phyloP scores from a whole-genome alignment of 2,329 filamentous ascomycete species.

The Bipolaris gigantea region DNA sequence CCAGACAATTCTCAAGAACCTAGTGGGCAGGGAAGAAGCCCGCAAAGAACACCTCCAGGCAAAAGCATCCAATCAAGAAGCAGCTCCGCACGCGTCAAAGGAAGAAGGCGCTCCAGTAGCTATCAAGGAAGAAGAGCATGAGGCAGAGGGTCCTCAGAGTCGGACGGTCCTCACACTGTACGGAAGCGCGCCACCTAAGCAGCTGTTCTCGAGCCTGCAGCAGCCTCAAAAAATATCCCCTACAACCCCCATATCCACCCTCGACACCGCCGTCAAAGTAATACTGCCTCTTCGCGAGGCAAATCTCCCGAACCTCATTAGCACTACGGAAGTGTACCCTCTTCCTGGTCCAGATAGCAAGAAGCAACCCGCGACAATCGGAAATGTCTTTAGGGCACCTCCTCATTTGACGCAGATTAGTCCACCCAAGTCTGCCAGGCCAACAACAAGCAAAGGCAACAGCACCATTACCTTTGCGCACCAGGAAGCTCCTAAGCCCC shows the following conservation, averaged over 20 bases:
- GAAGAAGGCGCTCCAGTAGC: slow-evolving; percentile 17
- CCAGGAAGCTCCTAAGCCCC: slow-evolving; percentile 55
- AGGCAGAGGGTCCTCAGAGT: slow-evolving; percentile 42
- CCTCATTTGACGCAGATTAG: slow-evolving; percentile 66
- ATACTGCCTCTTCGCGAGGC: slow-evolving; percentile 61
- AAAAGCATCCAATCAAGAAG: slow-evolving; percentile 10
- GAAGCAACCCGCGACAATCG: slow-evolving; percentile 66
- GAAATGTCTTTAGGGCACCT: slow-evolving; percentile 72
- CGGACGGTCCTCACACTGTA: slow-evolving; percentile 73
- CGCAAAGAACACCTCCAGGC: slow-evolving; percentile 17
- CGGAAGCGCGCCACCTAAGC: slow-evolving; percentile 71
- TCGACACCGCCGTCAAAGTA: slow-evolving; percentile 48
- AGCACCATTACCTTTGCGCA: slow-evolving; percentile 54
- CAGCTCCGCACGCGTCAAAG: slow-evolving; percentile 9
- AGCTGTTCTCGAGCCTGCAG: slow-evolving; percentile 85
- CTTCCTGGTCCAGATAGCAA: slow-evolving; percentile 46
- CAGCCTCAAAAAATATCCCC: slow-evolving; percentile 49
- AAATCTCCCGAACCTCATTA: slow-evolving; percentile 73
- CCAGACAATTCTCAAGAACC: slow-evolving; percentile 33
- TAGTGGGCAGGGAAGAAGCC: slow-evolving; percentile 36
- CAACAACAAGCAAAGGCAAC: slow-evolving; percentile 62
- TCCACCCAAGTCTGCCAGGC: slow-evolving; percentile 71
- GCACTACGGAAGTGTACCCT: slow-evolving; percentile 67
- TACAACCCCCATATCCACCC: slow-evolving; percentile 37
- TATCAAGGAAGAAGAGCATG: slow-evolving; percentile 28